Conservation (phyloP, 202 grass and related monocot species). For the Carex arenaria region DNA sequence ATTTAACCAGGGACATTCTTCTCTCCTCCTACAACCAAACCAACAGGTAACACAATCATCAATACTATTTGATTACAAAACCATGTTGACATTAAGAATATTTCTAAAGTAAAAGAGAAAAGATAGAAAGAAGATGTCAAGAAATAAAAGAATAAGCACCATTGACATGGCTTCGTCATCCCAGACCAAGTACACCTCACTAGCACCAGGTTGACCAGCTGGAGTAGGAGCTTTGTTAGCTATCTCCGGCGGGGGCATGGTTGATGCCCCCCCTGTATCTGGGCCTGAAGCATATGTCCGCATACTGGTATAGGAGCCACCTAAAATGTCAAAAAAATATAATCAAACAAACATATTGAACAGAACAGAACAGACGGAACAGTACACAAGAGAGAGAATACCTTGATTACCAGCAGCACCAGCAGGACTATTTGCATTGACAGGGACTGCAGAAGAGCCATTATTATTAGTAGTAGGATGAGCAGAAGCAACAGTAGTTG, state of each 20-base stretch:
- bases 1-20: conserved; percentile 69
- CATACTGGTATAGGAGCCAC: conserved; percentile 26
- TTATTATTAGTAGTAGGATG: not conserved
- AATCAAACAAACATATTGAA: not conserved
- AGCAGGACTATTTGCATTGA: conserved; percentile 24
- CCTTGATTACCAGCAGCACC: conserved; percentile 59
- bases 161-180: conserved; percentile 99
- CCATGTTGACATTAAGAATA: not conserved
- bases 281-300: conserved; percentile 43
- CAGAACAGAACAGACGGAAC: not conserved
- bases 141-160: conserved; percentile 34
- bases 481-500: conserved; percentile 35
- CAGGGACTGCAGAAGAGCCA: conserved; percentile 41
- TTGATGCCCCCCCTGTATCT: conserved; percentile 42
- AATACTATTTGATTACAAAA: not conserved
- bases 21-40: conserved; percentile 75
- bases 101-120: not conserved
- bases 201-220: conserved; percentile 40
- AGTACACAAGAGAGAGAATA: conserved; percentile 18
- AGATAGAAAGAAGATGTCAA: conserved; percentile 9
- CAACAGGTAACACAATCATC: conserved; percentile 19
- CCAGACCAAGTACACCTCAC: conserved; percentile 95
- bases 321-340: conserved; percentile 12
- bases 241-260: conserved; percentile 41
- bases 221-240: conserved; percentile 51